A percentile compares a stretch with the other conserved stretches of the same genome.
Evolutionary conservation across 2,329 filamentous ascomycete genomes (phyloP).

Genomic region (Fusarium chlamydosporum): DNA sequence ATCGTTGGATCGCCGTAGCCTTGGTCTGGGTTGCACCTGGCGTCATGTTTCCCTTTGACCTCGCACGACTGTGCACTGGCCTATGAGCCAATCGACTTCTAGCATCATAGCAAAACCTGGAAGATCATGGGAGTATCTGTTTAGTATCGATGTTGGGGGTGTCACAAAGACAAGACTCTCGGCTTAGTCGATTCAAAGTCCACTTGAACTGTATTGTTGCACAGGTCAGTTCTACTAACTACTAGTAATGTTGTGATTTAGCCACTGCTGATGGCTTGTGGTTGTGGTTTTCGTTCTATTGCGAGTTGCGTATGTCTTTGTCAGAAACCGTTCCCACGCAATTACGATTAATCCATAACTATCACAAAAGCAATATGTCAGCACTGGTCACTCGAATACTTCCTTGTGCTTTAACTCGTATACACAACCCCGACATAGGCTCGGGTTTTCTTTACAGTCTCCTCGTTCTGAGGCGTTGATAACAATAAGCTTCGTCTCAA

Average conservation of each 20-base stretch:
- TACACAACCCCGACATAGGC: neutral
- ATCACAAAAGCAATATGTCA: slow-evolving; percentile 4
- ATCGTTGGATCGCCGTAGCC: slow-evolving; percentile 19
- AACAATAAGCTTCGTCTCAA: slow-evolving; percentile 32
- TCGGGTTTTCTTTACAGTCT: slow-evolving; percentile 9
- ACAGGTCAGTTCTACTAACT: slow-evolving; percentile 15
- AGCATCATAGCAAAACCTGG: slow-evolving; percentile 5
- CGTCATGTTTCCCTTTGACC: slow-evolving; percentile 30
- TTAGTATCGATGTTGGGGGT: slow-evolving; percentile 6
- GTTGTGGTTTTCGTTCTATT: slow-evolving; percentile 14
- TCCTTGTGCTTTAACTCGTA: slow-evolving; percentile 9
- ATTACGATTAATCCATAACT: slow-evolving; percentile 12
- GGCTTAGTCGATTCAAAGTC: slow-evolving; percentile 30
- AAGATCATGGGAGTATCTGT: slow-evolving; percentile 9
- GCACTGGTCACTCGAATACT: slow-evolving; percentile 6
- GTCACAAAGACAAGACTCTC: slow-evolving; percentile 21
- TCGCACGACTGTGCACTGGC: slow-evolving; percentile 30
- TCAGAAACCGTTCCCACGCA: slow-evolving; percentile 13
- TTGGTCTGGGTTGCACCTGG: slow-evolving; percentile 32
- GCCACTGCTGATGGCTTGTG: slow-evolving; percentile 30
- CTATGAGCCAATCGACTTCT: slow-evolving; percentile 25
- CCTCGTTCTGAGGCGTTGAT: slow-evolving; percentile 29
- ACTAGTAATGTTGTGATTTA: slow-evolving; percentile 16
- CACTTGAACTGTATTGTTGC: slow-evolving; percentile 34
- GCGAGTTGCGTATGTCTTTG: slow-evolving; percentile 9